phyloP scores from a whole-genome alignment of 1,139 yeast species.

The Geotrichum australiense region DNA sequence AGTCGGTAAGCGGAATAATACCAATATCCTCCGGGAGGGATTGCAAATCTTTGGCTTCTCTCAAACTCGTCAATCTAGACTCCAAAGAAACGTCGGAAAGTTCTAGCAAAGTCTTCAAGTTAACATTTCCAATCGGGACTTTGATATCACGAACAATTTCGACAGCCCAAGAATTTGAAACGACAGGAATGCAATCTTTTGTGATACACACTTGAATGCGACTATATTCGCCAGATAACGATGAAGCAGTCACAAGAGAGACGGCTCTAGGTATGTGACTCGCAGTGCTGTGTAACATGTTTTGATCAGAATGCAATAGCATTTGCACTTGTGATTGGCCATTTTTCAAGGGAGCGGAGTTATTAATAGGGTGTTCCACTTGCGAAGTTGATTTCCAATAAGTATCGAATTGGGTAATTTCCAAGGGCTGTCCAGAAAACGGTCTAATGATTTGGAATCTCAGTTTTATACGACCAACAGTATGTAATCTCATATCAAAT shows the following conservation, averaged over 20 bases:
- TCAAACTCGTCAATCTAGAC: slow-evolving; percentile 1
- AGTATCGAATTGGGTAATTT: slow-evolving; percentile 88
- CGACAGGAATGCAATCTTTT: slow-evolving; percentile 80
- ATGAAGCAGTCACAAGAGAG: slow-evolving; percentile 86
- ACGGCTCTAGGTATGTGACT: slow-evolving; percentile 37
- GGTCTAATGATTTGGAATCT: slow-evolving; percentile 83
- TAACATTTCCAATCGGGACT: slow-evolving; percentile 43
- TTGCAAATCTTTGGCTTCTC: slow-evolving; percentile 25
- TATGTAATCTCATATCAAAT: slow-evolving; percentile 71
- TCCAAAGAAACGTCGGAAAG: slow-evolving; percentile 16
- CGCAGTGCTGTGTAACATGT: slow-evolving; percentile 8
- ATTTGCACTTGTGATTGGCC: slow-evolving; percentile 18
- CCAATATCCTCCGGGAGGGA: slow-evolving; percentile 34
- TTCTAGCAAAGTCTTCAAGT: slow-evolving; percentile 38
- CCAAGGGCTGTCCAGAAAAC: slow-evolving; percentile 77
- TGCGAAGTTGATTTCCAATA: slow-evolving; percentile 87
- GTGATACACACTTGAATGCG: slow-evolving; percentile 64
- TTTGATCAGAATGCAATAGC: slow-evolving; percentile 14
- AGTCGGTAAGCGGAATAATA: slow-evolving; percentile 55
- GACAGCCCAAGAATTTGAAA: slow-evolving; percentile 65
- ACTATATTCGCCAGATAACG: slow-evolving; percentile 74
- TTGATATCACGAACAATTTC: slow-evolving; percentile 47
- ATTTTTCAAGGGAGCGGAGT: slow-evolving; percentile 13
- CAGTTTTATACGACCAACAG: slow-evolving; percentile 74
- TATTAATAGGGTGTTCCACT: slow-evolving; percentile 28